A percentile compares a stretch with the other conserved stretches of the same genome.
Evolutionary conservation across 2,329 filamentous ascomycete species (phyloP).

Genomic region (Chaetothyriales sp.): DNA sequence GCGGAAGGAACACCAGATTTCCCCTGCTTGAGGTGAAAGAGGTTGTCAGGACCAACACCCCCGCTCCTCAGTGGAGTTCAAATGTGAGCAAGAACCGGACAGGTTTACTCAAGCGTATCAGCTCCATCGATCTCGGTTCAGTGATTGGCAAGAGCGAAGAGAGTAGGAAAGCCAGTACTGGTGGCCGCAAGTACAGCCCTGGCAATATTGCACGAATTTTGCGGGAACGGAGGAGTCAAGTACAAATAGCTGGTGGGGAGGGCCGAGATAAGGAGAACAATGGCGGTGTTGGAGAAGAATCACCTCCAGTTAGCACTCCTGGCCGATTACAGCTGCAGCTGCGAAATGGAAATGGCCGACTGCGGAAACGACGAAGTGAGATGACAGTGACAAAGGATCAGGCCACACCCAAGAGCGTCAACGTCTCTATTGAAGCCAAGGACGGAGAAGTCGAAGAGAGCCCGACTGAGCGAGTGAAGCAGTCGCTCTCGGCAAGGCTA

Average conservation of each 20-base stretch:
- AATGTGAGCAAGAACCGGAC: constrained; percentile 5
- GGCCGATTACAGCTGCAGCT: constrained; percentile 10
- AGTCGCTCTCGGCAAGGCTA: constrained; percentile 11
- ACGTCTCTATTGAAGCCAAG: constrained; percentile 3
- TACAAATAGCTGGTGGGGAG: constrained; percentile 1
- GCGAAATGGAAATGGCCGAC: constrained; percentile 8
- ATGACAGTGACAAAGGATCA: neutral
- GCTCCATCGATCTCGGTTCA: constrained; percentile 3
- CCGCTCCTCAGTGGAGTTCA: constrained; percentile 1
- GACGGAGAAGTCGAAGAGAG: constrained; percentile 6
- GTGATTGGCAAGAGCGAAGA: constrained; percentile 7
- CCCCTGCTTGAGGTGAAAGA: constrained; percentile 5
- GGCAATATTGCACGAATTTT: constrained; percentile 10
- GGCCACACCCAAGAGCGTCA: constrained; percentile 5
- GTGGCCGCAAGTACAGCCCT: constrained; percentile 10
- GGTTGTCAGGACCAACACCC: constrained; percentile 1
- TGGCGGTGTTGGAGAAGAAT: constrained; percentile 3
- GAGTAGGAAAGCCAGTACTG: constrained; percentile 2
- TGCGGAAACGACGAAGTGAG: constrained; percentile 7
- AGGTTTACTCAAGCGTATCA: constrained; percentile 2
- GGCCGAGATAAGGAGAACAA: constrained; percentile 13
- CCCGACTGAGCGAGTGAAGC: constrained; percentile 10
- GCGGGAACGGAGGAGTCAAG: constrained; percentile 8
- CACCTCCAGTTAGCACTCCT: constrained; percentile 8
- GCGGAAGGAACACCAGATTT: neutral